Conservation (phyloP, 164 flowering plant species). For the Buxus sempervirens region DNA sequence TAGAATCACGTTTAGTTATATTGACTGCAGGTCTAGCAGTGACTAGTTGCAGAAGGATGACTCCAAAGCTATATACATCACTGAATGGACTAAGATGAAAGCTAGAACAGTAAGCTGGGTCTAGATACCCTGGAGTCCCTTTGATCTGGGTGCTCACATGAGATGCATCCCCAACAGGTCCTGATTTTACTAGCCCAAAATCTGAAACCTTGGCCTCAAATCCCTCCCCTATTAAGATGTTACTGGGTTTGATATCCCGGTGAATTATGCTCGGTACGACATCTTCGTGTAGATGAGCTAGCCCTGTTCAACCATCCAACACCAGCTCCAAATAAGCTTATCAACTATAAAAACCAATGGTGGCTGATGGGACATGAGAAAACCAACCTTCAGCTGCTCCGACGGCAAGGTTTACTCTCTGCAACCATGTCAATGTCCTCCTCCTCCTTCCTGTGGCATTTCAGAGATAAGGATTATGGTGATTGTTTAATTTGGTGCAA, state of each 20-base stretch:
- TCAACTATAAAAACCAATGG: too few species aligned
- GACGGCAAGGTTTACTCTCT: conserved; percentile 61
- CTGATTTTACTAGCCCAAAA: conserved; percentile 61
- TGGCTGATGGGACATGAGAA: too few species aligned
- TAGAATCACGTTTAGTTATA: conserved; percentile 12
- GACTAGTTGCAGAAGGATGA: conserved; percentile 68
- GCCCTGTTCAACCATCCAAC: conserved; percentile 29
- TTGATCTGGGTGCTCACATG: conserved; percentile 71
- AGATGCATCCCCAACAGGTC: conserved; percentile 64
- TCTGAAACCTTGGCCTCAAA: conserved; percentile 68
- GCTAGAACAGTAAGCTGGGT: conserved; percentile 68
- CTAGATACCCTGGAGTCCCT: conserved; percentile 76
- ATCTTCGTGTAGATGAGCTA: conserved; percentile 62
- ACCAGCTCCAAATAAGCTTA: too few species aligned
- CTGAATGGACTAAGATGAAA: conserved; percentile 53
- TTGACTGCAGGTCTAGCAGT: conserved; percentile 62
- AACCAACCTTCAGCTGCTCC: conserved; percentile 71
- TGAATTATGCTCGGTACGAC: conserved; percentile 66
- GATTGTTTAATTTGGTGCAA: too few species aligned
- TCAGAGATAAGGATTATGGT: neutral
- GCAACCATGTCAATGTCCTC: conserved; percentile 60
- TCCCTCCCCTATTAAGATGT: conserved; percentile 53
- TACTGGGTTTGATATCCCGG: conserved; percentile 73
- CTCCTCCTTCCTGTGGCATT: conserved; percentile 41
- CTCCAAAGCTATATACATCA: conserved; percentile 77